Evolutionary conservation across 2,329 filamentous ascomycete genomes (phyloP), one percentile per base, ranked within the genome.

Genomic region (Aspergillus pseudoterreus): DNA sequence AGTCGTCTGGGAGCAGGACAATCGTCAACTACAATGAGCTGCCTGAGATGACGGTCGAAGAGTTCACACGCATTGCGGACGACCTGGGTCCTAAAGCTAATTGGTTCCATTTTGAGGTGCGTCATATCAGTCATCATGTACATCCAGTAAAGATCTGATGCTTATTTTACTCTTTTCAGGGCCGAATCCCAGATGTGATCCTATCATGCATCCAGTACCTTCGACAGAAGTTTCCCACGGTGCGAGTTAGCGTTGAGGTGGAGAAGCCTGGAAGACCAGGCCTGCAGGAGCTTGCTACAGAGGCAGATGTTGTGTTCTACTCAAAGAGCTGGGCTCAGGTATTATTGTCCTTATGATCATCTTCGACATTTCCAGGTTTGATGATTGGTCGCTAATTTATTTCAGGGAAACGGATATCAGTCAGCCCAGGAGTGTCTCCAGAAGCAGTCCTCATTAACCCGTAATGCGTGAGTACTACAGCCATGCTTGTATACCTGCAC

Each of bases 41-140:
- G 33, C 78, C 79, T 1, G 86, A 90, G 57, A 88, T 90, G 84
- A 84, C 78, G 5, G 56, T 69, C 4, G 71, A 71, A 6, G 87
- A 90, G 67, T 88, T 90, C 53, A 62, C 66, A 14, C 53, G 51
- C 11, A 70, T 79, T 17, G 75, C 71, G 35, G 64, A 72, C 19
- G 63, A 58, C 21, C 66, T 83, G 43, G 61, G 61, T 4, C 52
- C 57, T n/a, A 44, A 63, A 8, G 60, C 69, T 33, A 58, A 55
- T 6, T 89, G 84, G 85, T 87, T 83, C 73, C 87, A 90, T 72
- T 90, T 89, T 59, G 86, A 90, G 76, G 84, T 83, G 65, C 52
- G 55, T 35, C 38, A 50, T 14, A 9, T 33, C 4, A 19, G 15
- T 12, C n/a, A 33, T 19, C 6, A 2, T 45, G 14, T 3, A n/a